These are phyloP conservation scores for Oxytropis ochrocephala DNA, from an alignment of 306 rosid genomes.

Conservation along the genomic window DNA sequence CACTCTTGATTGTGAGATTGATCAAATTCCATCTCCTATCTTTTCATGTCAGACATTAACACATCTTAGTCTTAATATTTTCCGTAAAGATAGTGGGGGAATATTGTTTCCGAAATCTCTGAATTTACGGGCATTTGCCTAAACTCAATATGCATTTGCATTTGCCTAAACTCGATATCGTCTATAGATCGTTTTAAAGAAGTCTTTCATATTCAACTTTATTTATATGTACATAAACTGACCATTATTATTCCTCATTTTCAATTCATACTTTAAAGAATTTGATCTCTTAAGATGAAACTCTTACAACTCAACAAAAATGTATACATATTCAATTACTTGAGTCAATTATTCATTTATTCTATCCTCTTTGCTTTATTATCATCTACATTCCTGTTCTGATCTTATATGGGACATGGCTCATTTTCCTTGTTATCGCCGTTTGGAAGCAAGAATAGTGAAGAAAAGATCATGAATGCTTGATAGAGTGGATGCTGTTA, in stretches of 20 bases:
- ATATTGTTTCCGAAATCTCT: no score
- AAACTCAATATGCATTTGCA: no score
- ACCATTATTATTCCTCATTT: conserved; percentile 13
- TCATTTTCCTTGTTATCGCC: conserved; percentile 88
- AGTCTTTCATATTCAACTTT: neutral
- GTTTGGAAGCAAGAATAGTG: conserved; percentile 80
- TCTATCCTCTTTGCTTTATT: neutral
- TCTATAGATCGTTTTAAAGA: neutral
- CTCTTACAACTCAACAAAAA: conserved; percentile 61
- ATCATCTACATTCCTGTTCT: conserved; percentile 8
- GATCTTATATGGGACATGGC: conserved; percentile 15
- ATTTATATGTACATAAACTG: conserved; percentile 9
- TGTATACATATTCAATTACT: conserved; percentile 29
- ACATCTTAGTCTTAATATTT: no score
- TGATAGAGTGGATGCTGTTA: conserved; percentile 25
- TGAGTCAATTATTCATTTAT: neutral
- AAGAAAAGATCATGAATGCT: conserved; percentile 51
- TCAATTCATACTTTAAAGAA: conserved; percentile 81
- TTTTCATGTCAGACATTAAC: no score
- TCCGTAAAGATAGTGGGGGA: no score
- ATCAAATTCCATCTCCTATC: no score
- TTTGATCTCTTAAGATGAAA: conserved; percentile 81
- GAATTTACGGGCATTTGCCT: no score
- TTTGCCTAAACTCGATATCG: neutral
- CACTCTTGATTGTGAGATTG: neutral